phyloP scores from a whole-genome alignment of 768 basidiomycete genomes.

The Russula sp. region DNA sequence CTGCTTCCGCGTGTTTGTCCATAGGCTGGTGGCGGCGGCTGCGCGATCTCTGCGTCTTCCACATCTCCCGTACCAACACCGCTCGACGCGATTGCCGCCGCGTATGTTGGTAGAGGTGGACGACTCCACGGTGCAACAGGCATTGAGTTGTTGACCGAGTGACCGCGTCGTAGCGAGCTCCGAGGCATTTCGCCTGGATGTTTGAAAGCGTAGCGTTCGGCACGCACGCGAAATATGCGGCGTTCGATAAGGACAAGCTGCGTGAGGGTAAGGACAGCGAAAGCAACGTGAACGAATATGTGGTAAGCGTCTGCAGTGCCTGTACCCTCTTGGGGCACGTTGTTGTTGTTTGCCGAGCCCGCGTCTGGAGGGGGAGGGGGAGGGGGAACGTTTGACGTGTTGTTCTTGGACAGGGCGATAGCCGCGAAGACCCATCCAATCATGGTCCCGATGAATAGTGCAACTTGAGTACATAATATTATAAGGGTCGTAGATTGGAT shows the following conservation, averaged over 20 bases:
- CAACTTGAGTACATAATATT: constrained; percentile 41
- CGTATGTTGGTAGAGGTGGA: constrained; percentile 67
- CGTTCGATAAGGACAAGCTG: constrained; percentile 65
- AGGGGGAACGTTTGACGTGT: constrained; percentile 12
- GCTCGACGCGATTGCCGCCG: constrained; percentile 63
- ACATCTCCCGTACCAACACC: constrained; percentile 73
- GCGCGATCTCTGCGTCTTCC: constrained; percentile 66
- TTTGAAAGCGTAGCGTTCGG: constrained; percentile 55
- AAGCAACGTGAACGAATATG: constrained; percentile 64
- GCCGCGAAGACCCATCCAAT: constrained; percentile 53
- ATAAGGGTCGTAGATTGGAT: constrained; percentile 47
- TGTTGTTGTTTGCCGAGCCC: too few species aligned
- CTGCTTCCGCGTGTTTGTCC: constrained; percentile 70
- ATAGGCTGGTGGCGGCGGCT: constrained; percentile 72
- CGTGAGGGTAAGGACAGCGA: constrained; percentile 49
- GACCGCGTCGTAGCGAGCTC: constrained; percentile 21
- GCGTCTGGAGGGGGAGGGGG: background rate
- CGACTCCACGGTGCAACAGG: constrained; percentile 62
- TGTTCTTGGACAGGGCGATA: constrained; percentile 30
- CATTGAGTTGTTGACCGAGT: constrained; percentile 24
- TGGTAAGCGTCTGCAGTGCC: constrained; percentile 26
- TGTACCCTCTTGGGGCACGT: constrained; percentile 14
- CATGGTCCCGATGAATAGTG: constrained; percentile 46
- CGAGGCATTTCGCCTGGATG: constrained; percentile 54
- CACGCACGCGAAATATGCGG: constrained; percentile 60